Conservation (phyloP, 108 stramenopile species). For the Skeletonema potamos region DNA sequence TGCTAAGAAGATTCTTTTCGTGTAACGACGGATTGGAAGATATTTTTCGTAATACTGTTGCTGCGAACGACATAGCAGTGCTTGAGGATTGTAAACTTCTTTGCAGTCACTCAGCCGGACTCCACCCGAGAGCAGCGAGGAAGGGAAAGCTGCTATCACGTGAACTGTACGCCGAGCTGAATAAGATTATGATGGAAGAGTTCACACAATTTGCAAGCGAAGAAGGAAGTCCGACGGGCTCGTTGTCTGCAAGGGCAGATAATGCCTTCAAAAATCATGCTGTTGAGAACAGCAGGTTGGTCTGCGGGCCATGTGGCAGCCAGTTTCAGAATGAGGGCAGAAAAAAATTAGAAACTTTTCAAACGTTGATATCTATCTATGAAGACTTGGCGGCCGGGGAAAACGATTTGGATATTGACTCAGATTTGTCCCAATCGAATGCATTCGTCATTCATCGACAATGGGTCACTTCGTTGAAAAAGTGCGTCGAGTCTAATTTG, state of each 20-base stretch:
- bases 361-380: slow-evolving; percentile 27
- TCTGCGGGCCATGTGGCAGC: slow-evolving; percentile 11
- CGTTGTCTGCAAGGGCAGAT: neutral
- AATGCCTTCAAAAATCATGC: slow-evolving; percentile 10
- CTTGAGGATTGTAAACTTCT: slow-evolving; percentile 22
- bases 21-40: slow-evolving; percentile 54
- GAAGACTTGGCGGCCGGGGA: slow-evolving; percentile 22
- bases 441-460: slow-evolving; percentile 31
- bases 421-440: neutral
- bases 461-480: slow-evolving; percentile 28
- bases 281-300: neutral
- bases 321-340: slow-evolving; percentile 24
- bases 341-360: slow-evolving; percentile 15
- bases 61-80: neutral
- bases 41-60: slow-evolving; percentile 19
- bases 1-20: slow-evolving; percentile 57
- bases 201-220: slow-evolving; percentile 12
- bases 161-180: slow-evolving; percentile 42
- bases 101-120: slow-evolving; percentile 54
- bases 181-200: slow-evolving; percentile 41
- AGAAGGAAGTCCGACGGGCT: neutral
- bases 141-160: slow-evolving; percentile 63
- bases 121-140: slow-evolving; percentile 51
- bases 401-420: slow-evolving; percentile 21
- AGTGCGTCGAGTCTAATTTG: slow-evolving; percentile 26